Evolutionary conservation across 805 yeast species (phyloP).

Genomic region (Saccharomyces mikatae): DNA sequence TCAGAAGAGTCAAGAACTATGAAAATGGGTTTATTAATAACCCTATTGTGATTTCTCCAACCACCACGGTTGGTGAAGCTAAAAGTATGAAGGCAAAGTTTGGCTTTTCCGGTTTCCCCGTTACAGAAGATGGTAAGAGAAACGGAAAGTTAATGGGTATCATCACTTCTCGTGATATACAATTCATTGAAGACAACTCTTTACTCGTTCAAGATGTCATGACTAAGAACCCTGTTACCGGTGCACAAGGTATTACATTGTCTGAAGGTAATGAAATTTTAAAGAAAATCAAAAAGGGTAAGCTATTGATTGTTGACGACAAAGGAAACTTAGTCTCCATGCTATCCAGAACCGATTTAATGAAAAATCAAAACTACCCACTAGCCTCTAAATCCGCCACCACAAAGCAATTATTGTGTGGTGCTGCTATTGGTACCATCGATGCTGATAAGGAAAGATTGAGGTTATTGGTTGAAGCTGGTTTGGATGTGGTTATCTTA

Average conservation of each 20-base stretch:
- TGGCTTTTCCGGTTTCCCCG: slow-evolving; percentile 98
- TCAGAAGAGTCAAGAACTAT: slow-evolving; percentile 87
- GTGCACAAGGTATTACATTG: slow-evolving; percentile 71
- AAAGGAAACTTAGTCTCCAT: slow-evolving; percentile 73
- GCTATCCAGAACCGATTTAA: slow-evolving; percentile 92
- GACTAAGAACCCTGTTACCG: slow-evolving; percentile 85
- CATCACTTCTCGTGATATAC: slow-evolving; percentile 93
- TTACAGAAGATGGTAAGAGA: slow-evolving; percentile 83
- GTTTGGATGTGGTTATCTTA: slow-evolving; percentile 89
- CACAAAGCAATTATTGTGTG: slow-evolving; percentile 94
- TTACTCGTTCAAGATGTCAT: slow-evolving; percentile 67
- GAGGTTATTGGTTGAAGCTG: slow-evolving; percentile 80
- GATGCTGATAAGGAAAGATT: slow-evolving; percentile 83
- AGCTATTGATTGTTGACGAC: slow-evolving; percentile 84
- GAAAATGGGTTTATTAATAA: slow-evolving; percentile 97
- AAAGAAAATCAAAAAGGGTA: slow-evolving; percentile 93
- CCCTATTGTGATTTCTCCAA: slow-evolving; percentile 79
- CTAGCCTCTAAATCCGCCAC: slow-evolving; percentile 86
- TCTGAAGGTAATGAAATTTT: slow-evolving; percentile 83
- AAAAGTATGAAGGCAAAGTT: slow-evolving; percentile 57
- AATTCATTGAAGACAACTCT: slow-evolving; percentile 73
- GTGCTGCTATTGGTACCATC: slow-evolving; percentile 97
- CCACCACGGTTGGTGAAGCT: slow-evolving; percentile 71
- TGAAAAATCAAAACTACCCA: slow-evolving; percentile 90
- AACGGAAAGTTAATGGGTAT: slow-evolving; percentile 92